A percentile compares a stretch with the other conserved stretches of the same genome.
Evolutionary conservation across 2,329 filamentous ascomycete species (phyloP).

Genomic region (Thelonectria rubi): DNA sequence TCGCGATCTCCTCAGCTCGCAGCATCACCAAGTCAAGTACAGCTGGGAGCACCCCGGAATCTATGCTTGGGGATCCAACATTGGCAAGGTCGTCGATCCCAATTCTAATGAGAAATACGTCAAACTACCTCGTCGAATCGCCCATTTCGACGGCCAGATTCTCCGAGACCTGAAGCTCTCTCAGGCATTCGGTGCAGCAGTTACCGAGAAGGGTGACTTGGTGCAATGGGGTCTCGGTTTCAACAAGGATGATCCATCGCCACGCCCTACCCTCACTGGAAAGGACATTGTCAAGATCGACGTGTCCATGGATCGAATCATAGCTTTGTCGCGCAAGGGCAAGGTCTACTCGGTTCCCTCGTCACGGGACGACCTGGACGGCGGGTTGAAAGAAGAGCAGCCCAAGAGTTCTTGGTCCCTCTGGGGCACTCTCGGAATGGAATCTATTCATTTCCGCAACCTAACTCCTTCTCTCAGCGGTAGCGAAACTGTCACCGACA

Average conservation of each 20-base stretch:
- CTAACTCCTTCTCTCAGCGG: conserved; percentile 73
- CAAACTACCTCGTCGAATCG: conserved; percentile 81
- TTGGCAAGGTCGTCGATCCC: conserved; percentile 84
- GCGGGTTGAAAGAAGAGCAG: conserved; percentile 70
- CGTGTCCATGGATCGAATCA: conserved; percentile 83
- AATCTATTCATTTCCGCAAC: conserved; percentile 73
- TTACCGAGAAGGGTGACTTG: conserved; percentile 87
- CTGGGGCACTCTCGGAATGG: conserved; percentile 58
- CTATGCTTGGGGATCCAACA: conserved; percentile 93
- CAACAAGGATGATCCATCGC: conserved; percentile 69
- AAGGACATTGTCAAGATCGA: conserved; percentile 81
- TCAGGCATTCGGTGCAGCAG: conserved; percentile 82
- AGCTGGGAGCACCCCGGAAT: conserved; percentile 87
- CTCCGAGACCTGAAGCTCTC: conserved; percentile 89
- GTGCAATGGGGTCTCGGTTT: conserved; percentile 91
- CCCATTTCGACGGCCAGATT: conserved; percentile 84
- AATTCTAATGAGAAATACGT: conserved; percentile 79
- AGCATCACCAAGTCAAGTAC: conserved; percentile 86
- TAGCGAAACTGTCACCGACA: conserved; percentile 77
- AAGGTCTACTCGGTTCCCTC: conserved; percentile 86
- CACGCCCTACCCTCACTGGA: conserved; percentile 77
- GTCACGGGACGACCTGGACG: conserved; percentile 74
- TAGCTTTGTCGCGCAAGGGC: conserved; percentile 79
- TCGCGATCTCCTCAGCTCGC: conserved; percentile 79
- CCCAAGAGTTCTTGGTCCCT: conserved; percentile 73